Conservation (phyloP, 192 early-diverging fungal species). For the Coemansia sp. region DNA sequence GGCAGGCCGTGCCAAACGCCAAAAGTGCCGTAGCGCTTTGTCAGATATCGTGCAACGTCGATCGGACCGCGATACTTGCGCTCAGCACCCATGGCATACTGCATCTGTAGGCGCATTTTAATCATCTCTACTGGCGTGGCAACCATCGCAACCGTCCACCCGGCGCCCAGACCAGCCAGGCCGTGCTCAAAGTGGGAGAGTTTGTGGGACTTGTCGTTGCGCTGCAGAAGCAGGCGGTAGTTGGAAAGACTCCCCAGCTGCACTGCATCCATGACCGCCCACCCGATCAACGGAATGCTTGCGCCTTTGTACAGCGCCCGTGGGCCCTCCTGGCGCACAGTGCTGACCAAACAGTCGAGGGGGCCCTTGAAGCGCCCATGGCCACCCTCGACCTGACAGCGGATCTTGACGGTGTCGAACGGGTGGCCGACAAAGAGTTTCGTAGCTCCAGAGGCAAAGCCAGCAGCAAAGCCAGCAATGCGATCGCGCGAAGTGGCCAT, state of each 20-base stretch:
- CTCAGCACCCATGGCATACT: slow-evolving; percentile 65
- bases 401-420: slow-evolving; percentile 82
- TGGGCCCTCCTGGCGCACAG: slow-evolving; percentile 67
- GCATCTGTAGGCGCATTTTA: slow-evolving; percentile 72
- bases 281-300: slow-evolving; percentile 87
- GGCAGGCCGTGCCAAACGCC: slow-evolving; percentile 85
- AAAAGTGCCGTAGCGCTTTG: slow-evolving; percentile 71
- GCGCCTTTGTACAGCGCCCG: slow-evolving; percentile 91
- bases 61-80: slow-evolving; percentile 83
- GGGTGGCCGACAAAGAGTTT: slow-evolving; percentile 81
- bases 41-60: slow-evolving; percentile 76
- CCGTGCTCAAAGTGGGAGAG: slow-evolving; percentile 70
- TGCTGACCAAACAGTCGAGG: slow-evolving; percentile 66
- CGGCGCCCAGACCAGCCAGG: slow-evolving; percentile 69
- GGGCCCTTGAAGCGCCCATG: slow-evolving; percentile 74
- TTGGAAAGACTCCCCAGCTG: slow-evolving; percentile 82
- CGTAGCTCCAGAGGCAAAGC: slow-evolving; percentile 72
- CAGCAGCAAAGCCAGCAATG: slow-evolving; percentile 68
- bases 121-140: slow-evolving; percentile 81
- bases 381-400: slow-evolving; percentile 69
- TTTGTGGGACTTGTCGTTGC: slow-evolving; percentile 59
- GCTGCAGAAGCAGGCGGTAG: slow-evolving; percentile 69
- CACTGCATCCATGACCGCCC: slow-evolving; percentile 82
- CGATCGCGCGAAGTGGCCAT: slow-evolving; percentile 56
- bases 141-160: slow-evolving; percentile 75